Percentiles rank a stretch among this genome's conserved stretches.
phyloP scores from a whole-genome alignment of 768 basidiomycete genomes.

The Clitopilus passeckerianus region DNA sequence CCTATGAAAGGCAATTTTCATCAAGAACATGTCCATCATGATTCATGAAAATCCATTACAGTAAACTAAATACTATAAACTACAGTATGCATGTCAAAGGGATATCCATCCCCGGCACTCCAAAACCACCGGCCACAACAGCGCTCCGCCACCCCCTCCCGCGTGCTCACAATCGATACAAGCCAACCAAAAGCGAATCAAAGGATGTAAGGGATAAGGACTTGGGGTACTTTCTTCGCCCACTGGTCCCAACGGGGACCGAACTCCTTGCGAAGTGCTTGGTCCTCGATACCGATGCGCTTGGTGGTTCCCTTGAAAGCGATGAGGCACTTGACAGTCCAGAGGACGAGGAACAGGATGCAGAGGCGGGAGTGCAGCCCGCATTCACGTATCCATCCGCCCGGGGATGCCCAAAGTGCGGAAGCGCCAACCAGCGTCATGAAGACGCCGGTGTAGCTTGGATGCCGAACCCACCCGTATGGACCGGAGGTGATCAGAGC shows the following conservation, averaged over 20 bases:
- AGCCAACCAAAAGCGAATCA: not conserved
- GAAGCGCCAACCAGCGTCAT: constrained; percentile 29
- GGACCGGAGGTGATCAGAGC: constrained; percentile 36
- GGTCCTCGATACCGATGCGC: constrained; percentile 21
- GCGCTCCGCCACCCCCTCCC: no score
- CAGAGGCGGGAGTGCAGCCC: constrained; percentile 9
- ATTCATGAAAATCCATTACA: no score
- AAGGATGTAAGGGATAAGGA: constrained; percentile 5
- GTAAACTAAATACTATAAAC: no score
- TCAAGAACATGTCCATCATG: not conserved
- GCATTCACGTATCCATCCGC: constrained; percentile 23
- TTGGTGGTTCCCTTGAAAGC: constrained; percentile 26
- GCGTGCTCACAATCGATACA: no score
- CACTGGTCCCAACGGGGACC: constrained; percentile 7
- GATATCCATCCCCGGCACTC: not conserved
- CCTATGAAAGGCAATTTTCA: not conserved
- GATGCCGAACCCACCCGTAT: constrained; percentile 40
- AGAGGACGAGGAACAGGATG: constrained; percentile 15
- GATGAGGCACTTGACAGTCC: constrained; percentile 27
- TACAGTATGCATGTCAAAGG: not conserved
- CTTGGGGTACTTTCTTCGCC: constrained; percentile 6
- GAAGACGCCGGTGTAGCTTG: constrained; percentile 36
- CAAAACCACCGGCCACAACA: no score
- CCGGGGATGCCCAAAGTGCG: constrained; percentile 23
- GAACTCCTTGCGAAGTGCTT: constrained; percentile 4